A percentile compares a stretch with the other conserved stretches of the same genome.
phyloP scores from a whole-genome alignment of 1,284 basidiomycete genomes.

The Ustilago bromivora region DNA sequence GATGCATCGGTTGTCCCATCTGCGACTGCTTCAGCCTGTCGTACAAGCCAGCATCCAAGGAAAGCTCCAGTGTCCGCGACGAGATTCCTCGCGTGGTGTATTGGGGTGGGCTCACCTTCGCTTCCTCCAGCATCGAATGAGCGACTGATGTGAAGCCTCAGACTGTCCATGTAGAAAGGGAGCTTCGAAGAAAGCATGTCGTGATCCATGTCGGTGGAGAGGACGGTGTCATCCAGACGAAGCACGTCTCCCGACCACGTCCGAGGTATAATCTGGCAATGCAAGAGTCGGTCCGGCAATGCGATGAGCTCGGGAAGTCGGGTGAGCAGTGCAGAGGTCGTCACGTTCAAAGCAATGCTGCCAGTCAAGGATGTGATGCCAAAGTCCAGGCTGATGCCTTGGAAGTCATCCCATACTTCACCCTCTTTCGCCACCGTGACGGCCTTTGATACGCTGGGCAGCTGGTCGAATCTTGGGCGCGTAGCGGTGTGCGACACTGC shows the following conservation, averaged over 20 bases:
- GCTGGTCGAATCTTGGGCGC: not conserved
- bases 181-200: slow-evolving; percentile 19
- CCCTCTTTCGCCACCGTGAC: not conserved
- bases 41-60: slow-evolving; percentile 33
- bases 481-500: not conserved
- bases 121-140: slow-evolving; percentile 2
- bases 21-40: slow-evolving; percentile 3
- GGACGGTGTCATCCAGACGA: slow-evolving; percentile 36
- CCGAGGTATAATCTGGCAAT: slow-evolving; percentile 20
- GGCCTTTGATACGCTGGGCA: not conserved
- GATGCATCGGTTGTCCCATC: slow-evolving; percentile 5
- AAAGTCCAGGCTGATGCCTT: slow-evolving; percentile 60
- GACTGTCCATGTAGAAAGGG: slow-evolving; percentile 29
- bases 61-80: slow-evolving; percentile 32
- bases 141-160: slow-evolving; percentile 28
- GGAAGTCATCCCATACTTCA: slow-evolving; percentile 47
- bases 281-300: slow-evolving; percentile 33
- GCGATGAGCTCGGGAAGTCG: slow-evolving; percentile 24
- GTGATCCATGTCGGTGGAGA: slow-evolving; percentile 34
- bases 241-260: slow-evolving; percentile 30
- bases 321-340: slow-evolving; percentile 13
- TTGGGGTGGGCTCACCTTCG: not conserved
- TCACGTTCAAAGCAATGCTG: slow-evolving; percentile 12
- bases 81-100: slow-evolving; percentile 13
- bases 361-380: slow-evolving; percentile 48